phyloP scores from a whole-genome alignment of 352 stramenopile genomes.

The Poterioochromonas sp. region DNA sequence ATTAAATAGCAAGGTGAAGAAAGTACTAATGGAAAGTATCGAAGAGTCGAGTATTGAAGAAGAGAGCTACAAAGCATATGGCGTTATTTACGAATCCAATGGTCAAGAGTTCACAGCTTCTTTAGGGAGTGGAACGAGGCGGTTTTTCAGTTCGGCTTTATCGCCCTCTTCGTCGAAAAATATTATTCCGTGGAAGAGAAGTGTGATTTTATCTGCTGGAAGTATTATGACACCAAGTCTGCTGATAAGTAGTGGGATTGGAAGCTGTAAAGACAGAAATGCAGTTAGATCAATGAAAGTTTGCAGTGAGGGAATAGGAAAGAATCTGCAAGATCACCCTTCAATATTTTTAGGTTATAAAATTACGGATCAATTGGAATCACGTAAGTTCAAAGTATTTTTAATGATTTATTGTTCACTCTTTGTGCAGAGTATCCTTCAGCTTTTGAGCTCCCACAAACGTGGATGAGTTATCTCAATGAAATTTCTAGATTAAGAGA shows the following conservation, averaged over 20 bases:
- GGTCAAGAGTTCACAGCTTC: not conserved
- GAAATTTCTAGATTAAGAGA: not conserved
- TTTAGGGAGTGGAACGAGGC: not conserved
- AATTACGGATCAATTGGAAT: not conserved
- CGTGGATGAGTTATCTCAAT: not conserved
- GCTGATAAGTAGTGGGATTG: not conserved
- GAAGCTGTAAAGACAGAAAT: not conserved
- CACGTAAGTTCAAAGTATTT: not conserved
- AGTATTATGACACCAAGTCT: not conserved
- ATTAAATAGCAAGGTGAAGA: too few relatives aligned
- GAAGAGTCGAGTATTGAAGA: too few relatives aligned
- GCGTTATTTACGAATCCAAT: not conserved
- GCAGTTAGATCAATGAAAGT: too few relatives aligned
- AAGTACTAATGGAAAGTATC: too few relatives aligned
- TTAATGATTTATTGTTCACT: too few relatives aligned
- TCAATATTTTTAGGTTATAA: not conserved
- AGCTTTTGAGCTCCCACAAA: not conserved
- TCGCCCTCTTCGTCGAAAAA: too few relatives aligned
- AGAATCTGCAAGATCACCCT: not conserved
- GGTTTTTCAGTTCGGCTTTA: too few relatives aligned
- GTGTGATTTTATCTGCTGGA: slow-evolving; percentile 10
- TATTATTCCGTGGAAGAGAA: too few relatives aligned
- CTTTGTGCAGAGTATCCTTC: not conserved
- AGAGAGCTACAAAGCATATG: too few relatives aligned
- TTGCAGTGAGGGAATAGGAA: not conserved